Evolutionary conservation across 805 yeast species (phyloP), one percentile per base, ranked within the genome.

Genomic region (Lachancea meyersii): DNA sequence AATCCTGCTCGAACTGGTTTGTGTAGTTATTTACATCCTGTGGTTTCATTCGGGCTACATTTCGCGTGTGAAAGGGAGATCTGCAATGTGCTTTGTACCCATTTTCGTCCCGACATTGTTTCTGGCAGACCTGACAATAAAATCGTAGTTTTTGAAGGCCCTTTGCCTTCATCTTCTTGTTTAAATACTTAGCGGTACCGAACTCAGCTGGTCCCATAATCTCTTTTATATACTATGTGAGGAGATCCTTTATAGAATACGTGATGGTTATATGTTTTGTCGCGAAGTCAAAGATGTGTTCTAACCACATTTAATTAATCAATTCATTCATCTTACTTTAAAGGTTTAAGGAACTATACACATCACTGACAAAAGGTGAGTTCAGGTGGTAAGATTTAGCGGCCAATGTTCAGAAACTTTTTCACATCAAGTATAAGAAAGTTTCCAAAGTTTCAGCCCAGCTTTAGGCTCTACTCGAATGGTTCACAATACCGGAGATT

Each of bases 91-190:
- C 83, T 54, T 84, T 82, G 69, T 85, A 93, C 20, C 98, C 99
- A 64, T 93, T 91, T 48, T 85, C 95, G 60, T 94, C 99, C 43
- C 97, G 69, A 60, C 97, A 89, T 65, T 93, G 99, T 56, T 91
- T 87, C 58, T 74, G 77, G 57, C 99, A 93, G 2, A 86, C 73
- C 60, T 83, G 97, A 62, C 99, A 93, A 63, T 88, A 94, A 72
- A 78, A 91, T 47, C 78, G 72, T 40, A 93, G 75, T 56, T 85
- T 80, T 63, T 89, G 97, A 20, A 89, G 77, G 2, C 97, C 97
- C 37, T 76, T 71, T 20, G 86, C 78, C 64, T 85, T 86, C 72
- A 86, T 73, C 60, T 82, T 79, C 54, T 85, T 86, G 23, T 91
- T 73, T 38, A 82, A 67, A 60, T 76, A 77, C 58, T 83, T 83